Percentiles rank a stretch among this genome's conserved stretches.
These are phyloP conservation scores for Quercus tomentella DNA, from an alignment of 331 rosid genomes.

Conservation along the genomic window DNA sequence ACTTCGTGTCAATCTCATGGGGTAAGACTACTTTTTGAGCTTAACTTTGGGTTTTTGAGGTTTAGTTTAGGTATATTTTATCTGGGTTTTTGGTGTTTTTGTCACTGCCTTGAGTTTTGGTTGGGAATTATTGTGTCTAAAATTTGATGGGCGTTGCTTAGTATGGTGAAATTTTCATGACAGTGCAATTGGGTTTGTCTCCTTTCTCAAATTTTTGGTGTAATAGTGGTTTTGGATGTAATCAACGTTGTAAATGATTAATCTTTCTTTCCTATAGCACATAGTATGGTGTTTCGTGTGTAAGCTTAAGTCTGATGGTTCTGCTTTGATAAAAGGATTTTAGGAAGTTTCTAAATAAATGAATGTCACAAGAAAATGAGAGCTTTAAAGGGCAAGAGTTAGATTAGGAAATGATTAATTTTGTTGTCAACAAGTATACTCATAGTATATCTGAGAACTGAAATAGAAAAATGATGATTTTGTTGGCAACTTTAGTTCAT, in stretches of 20 bases:
- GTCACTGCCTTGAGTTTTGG: neutral
- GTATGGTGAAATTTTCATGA: conserved; percentile 13
- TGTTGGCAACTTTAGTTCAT: conserved; percentile 2
- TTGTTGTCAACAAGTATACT: conserved; percentile 10
- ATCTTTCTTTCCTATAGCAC: neutral
- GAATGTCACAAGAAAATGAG: neutral
- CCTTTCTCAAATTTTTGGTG: neutral
- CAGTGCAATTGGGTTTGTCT: neutral
- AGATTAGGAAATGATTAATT: neutral
- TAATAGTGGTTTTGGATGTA: neutral
- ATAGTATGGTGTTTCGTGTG: neutral
- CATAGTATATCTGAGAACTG: neutral
- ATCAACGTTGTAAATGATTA: neutral
- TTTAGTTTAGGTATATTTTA: neutral
- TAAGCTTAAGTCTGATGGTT: neutral
- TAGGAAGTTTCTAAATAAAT: conserved; percentile 14
- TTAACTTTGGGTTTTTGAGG: neutral
- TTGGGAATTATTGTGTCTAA: neutral
- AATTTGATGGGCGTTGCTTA: conserved; percentile 7
- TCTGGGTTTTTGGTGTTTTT: conserved; percentile 13
- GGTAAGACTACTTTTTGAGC: conserved; percentile 36
- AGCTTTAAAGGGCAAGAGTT: neutral
- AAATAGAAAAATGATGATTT: neutral
- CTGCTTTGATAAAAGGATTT: neutral
- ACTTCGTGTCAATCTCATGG: conserved; percentile 85